These are phyloP conservation scores for Exophiala aquamarina DNA, from an alignment of 2,329 filamentous ascomycete genomes.

Conservation along the genomic window DNA sequence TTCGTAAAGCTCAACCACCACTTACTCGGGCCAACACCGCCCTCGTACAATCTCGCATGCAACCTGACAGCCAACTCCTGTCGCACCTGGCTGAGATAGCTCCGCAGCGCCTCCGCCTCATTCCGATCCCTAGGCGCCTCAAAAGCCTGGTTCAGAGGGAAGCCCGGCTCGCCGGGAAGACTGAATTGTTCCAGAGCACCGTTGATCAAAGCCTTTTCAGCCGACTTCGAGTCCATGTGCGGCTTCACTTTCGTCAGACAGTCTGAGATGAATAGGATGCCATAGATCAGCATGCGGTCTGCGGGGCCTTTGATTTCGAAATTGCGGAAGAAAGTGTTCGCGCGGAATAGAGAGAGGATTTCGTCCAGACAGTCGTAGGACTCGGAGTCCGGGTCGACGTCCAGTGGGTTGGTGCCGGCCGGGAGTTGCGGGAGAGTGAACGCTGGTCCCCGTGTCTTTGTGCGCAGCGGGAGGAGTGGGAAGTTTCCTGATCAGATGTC, in stretches of 20 bases:
- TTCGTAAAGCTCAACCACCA: conserved; percentile 99
- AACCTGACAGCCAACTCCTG: conserved; percentile 85
- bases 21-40: conserved; percentile 67
- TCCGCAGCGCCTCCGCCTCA: conserved; percentile 82
- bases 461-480: conserved; percentile 89
- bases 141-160: conserved; percentile 95
- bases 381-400: conserved; percentile 77
- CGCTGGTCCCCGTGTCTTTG: conserved; percentile 91
- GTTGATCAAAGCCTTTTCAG: conserved; percentile 78
- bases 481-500: conserved; percentile 74
- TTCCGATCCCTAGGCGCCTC: conserved; percentile 83
- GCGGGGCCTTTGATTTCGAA: conserved; percentile 98
- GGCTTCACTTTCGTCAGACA: conserved; percentile 86
- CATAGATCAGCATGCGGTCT: conserved; percentile 92
- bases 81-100: conserved; percentile 78
- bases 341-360: conserved; percentile 86
- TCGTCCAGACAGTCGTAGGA: conserved; percentile 97
- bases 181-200: conserved; percentile 93
- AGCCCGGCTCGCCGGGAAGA: conserved; percentile 88
- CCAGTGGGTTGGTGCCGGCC: conserved; percentile 51
- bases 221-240: conserved; percentile 63
- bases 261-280: conserved; percentile 91
- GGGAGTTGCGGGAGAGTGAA: conserved; percentile 73
- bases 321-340: conserved; percentile 98
- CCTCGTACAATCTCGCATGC: conserved; percentile 82